phyloP scores from a whole-genome alignment of 78 protist species.

The Guillardia theta region DNA sequence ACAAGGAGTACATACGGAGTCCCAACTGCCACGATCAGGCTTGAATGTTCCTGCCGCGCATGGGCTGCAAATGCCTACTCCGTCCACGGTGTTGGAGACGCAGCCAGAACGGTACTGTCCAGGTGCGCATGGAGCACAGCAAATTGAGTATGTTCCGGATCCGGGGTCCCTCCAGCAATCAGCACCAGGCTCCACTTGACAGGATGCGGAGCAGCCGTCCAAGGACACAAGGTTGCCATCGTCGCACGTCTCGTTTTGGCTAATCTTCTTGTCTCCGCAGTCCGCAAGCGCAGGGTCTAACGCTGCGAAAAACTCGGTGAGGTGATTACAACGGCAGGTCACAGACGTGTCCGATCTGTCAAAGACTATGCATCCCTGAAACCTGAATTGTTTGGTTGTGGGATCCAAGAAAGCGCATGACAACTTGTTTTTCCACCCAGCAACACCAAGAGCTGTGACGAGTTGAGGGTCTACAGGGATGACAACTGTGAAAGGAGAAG shows the following conservation, averaged over 20 bases:
- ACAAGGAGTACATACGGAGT: neutral
- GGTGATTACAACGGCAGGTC: neutral
- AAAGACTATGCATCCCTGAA: neutral
- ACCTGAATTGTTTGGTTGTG: too few species aligned
- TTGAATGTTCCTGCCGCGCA: neutral
- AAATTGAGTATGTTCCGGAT: neutral
- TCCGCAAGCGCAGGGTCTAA: neutral
- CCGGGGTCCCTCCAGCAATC: neutral
- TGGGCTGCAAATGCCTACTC: neutral
- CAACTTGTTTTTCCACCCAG: too few species aligned
- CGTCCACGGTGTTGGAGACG: neutral
- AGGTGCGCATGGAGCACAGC: neutral
- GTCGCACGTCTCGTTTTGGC: neutral
- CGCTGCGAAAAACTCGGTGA: neutral
- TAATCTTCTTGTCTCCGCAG: neutral
- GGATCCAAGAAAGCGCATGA: too few species aligned
- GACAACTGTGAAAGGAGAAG: too few species aligned
- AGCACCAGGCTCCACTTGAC: neutral
- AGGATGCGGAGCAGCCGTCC: neutral
- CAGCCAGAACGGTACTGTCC: neutral
- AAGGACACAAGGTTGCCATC: neutral
- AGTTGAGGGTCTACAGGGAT: too few species aligned
- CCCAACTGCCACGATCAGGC: neutral
- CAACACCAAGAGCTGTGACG: too few species aligned
- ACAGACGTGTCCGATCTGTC: neutral